phyloP scores from a whole-genome alignment of 441 rosid species.

The Heliophila coronopifolia region DNA sequence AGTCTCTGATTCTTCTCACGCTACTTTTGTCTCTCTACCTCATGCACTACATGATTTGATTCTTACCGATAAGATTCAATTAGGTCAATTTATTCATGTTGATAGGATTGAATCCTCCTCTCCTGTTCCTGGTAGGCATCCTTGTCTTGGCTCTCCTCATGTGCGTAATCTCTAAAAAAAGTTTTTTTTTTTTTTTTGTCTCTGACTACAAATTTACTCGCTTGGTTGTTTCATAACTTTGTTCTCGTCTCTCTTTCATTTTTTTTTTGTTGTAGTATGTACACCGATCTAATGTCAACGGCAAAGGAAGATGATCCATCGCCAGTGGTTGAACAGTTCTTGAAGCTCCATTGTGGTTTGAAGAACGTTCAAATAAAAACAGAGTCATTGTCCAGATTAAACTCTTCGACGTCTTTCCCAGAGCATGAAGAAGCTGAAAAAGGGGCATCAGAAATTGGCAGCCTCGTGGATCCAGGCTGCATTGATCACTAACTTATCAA shows the following conservation, averaged over 20 bases:
- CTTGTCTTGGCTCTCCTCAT: conserved; percentile 85
- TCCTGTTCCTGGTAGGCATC: conserved; percentile 95
- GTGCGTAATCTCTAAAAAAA: conserved; percentile 32
- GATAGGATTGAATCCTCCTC: conserved; percentile 86
- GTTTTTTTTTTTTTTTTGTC: not conserved
- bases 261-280: conserved; percentile 70
- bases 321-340: conserved; percentile 78
- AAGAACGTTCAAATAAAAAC: conserved; percentile 45
- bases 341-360: conserved; percentile 61
- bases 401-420: conserved; percentile 36
- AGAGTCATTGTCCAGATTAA: conserved; percentile 52
- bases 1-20: conserved; percentile 98
- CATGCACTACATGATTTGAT: conserved; percentile 90
- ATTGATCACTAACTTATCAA: conserved; percentile 62
- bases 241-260: not conserved
- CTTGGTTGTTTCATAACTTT: not conserved
- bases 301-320: conserved; percentile 88
- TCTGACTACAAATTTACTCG: not conserved
- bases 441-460: conserved; percentile 52
- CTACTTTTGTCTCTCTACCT: conserved; percentile 86
- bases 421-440: conserved; percentile 54
- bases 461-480: conserved; percentile 91
- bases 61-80: conserved; percentile 84
- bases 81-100: conserved; percentile 94
- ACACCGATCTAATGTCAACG: conserved; percentile 56